Base-by-base conservation (phyloP, 2,329 filamentous ascomycete genomes). In the Blumeria graminis region DNA sequence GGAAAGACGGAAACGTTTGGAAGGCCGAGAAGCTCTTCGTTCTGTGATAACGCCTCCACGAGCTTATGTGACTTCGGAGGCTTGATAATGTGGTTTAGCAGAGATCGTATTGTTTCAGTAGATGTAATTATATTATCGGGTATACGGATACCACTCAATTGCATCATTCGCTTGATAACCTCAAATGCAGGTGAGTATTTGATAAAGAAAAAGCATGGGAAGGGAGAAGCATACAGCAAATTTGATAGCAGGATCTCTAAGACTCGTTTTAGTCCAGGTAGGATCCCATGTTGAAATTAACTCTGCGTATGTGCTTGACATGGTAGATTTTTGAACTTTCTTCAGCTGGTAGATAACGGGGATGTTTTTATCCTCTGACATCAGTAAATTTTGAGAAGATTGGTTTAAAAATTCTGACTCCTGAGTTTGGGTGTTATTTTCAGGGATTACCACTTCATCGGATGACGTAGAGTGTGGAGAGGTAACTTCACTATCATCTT, bases 81-180 rank as follows among this genome's bases (percentile, higher is more conserved):
- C 60, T 70, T 73, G 58, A 72, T 65, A 1, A 82, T 69, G 50
- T 76, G 68, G 32, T 71, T 69, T 45, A 85, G 68, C 55, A 86
- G 68, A 33, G 74, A 68, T 56, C 72, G 71, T 39, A 79, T 71
- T 8, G 74, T 80, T 55, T 68, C 69, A 59, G 79, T 72, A 48
- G 72, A 70, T 54, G 71, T 70, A 59, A 93, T 75, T 61, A 76
- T 75, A 51, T 77, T 72, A 68, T 95, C 90, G 14, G 84, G 74
- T 61, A 94, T 73, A 58, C 78, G 76, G 59, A 81, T 77, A 59
- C 86, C 86, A n/a, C 83, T 89, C 58, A 94, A 74, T 67, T 92
- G 84, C 67, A 83, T 79, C 59, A 88, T 71, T 58, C 86, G 82
- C 71, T 94, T 94, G 64, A 81, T 71, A 61, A 92, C 75, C 89